Evolutionary conservation across 2,329 filamentous ascomycete genomes (phyloP), one percentile per base, ranked within the genome.

Genomic region (Cercospora sp.): DNA sequence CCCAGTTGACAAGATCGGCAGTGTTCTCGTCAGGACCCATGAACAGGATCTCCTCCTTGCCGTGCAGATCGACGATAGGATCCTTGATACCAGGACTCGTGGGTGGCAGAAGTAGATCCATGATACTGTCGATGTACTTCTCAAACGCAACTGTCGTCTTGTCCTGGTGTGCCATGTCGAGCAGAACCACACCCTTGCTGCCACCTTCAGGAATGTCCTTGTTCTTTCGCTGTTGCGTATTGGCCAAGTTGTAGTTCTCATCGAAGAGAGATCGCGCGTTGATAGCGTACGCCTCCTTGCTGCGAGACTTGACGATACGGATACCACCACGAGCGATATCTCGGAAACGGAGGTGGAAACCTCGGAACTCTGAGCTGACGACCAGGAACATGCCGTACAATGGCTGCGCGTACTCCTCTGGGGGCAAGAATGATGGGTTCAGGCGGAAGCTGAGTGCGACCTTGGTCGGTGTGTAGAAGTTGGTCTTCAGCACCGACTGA

Each of bases 1-100:
- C 95, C 95, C 95, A 99, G 81, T 99, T 90, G 62, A 99, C 95
- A 36, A 99, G 86, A 76, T 97, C 93, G 23, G 95, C 95, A 1
- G 95, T 99, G 83, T 99, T 99, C 88, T 99, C 95, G 74, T 99
- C 95, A 0, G 95, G 95, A 36, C 95, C 95, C 93, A 99, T 92
- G 85, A 99, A 99, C 23, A 99, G 84, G 70, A 99, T 99, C 81
- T 99, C 95, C 78, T 97, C 86, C 83, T 97, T 95, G 74, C 93
- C 92, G 79, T 98, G 91, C 30, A 97, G 84, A 80, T 99, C 95
- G 67, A 99, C 94, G 69, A 99, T 94, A 0, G 95, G 95, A 77
- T 99, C 97, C 85, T 99, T 99, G 86, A 99, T 99, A 72, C 95
- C 95, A 10, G 95, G 95, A 67, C 93, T 97, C 75, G 89, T 87